Percentiles rank a stretch among this genome's conserved stretches.
Evolutionary conservation across 2,329 filamentous ascomycete species (phyloP).

Genomic region (Onygenales sp.): DNA sequence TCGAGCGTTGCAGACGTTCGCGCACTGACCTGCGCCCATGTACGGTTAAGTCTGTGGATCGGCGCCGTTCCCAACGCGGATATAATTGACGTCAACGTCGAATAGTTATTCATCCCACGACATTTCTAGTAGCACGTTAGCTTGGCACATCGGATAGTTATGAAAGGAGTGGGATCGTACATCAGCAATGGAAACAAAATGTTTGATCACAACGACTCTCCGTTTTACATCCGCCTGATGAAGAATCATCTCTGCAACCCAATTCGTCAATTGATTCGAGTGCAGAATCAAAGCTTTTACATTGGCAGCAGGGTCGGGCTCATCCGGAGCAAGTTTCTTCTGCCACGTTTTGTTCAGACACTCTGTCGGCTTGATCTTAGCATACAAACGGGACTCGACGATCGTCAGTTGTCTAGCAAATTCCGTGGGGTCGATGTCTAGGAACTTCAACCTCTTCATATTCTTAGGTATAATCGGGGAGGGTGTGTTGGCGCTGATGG

Average conservation of each 20-base stretch:
- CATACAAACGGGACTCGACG: conserved; percentile 88
- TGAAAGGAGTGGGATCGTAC: conserved; percentile 38
- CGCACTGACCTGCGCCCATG: conserved; percentile 87
- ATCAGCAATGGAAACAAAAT: conserved; percentile 93
- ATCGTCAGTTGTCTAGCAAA: conserved; percentile 97
- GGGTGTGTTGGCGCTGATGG: conserved; percentile 71
- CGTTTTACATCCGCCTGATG: conserved; percentile 92
- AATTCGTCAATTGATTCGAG: conserved; percentile 97
- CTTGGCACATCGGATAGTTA: conserved; percentile 5
- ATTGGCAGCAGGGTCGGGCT: conserved; percentile 68
- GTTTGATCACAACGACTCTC: conserved; percentile 93
- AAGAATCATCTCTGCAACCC: conserved; percentile 98
- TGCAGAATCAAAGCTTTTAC: conserved; percentile 95
- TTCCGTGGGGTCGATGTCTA: conserved; percentile 91
- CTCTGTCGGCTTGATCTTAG: conserved; percentile 91
- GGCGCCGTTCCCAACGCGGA: conserved; percentile 90
- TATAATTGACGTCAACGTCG: conserved; percentile 93
- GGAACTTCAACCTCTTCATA: conserved; percentile 98
- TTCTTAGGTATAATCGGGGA: conserved; percentile 93
- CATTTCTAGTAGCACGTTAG: conserved; percentile 60
- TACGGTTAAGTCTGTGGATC: conserved; percentile 84
- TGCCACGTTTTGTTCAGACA: conserved; percentile 99
- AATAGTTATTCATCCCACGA: conserved; percentile 88
- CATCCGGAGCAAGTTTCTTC: conserved; percentile 71
- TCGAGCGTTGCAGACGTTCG: conserved; percentile 73